A percentile compares a stretch with the other conserved stretches of the same genome.
phyloP scores from a whole-genome alignment of 176 grass and related monocot species.

The Eleusine coracana region DNA sequence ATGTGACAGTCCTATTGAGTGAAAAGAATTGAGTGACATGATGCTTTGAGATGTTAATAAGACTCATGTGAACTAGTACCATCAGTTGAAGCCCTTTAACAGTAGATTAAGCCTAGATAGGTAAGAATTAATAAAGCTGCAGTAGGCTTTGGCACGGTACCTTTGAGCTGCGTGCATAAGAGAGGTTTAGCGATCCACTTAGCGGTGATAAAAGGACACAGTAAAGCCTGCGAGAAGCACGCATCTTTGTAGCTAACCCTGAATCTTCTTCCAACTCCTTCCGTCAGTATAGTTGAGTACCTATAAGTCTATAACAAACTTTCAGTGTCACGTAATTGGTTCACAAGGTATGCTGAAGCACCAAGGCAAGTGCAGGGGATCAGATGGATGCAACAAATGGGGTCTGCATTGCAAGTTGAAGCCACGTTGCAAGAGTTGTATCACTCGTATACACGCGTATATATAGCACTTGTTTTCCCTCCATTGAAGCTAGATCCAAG shows the following conservation, averaged over 20 bases:
- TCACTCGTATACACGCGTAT: background rate
- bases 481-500: background rate
- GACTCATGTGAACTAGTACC: background rate
- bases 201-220: background rate
- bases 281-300: background rate
- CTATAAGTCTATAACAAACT: conserved; percentile 5
- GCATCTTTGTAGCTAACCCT: conserved; percentile 24
- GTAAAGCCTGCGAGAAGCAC: background rate
- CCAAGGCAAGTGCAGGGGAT: background rate
- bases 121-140: background rate
- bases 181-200: conserved; percentile 16
- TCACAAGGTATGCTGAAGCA: background rate
- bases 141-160: too few relatives aligned
- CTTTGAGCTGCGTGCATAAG: too few relatives aligned
- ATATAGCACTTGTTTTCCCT: background rate
- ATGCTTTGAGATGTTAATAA: conserved; percentile 3
- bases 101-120: background rate
- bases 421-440: background rate
- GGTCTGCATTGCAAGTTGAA: background rate
- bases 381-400: background rate
- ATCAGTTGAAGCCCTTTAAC: background rate
- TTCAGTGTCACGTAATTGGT: background rate
- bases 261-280: conserved; percentile 30
- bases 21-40: background rate
- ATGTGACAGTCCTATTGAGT: background rate